Base-by-base conservation (phyloP, 192 early-diverging fungal species). In the Backusella circina region DNA sequence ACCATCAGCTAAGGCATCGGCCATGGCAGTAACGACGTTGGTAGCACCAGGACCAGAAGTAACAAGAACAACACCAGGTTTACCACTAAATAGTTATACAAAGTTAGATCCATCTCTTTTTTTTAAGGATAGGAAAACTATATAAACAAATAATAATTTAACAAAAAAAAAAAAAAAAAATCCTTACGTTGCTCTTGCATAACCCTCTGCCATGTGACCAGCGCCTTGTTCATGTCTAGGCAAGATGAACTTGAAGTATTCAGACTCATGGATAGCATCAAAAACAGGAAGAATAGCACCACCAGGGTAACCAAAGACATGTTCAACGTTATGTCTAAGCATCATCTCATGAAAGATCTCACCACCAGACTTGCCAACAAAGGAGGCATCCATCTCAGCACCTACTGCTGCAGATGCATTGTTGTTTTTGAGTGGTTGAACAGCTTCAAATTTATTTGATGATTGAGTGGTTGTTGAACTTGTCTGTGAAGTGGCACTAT, bases 271-370 rank as follows among this genome's bases (percentile, higher is more conserved):
- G 82, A 99, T 99, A 44, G 98, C 98, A 83, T 99, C 98, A 81
- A 97, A 98, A 13, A 99, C 97, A 10, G 98, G 98, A 78, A 99
- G 88, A 81, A 99, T 99, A 10, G 98, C 98, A 47, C 98, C 96
- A 72, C 96, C 98, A 28, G 98, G 98, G 80, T 99, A 99, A 12
- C 98, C 98, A 89, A 99, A 99, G 54, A 99, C 88, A 72, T 94
- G 92, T 78, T 96, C 92, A 33, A 99, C 98, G 69, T 87, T 88
- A 64, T 97, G 95, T 47, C 95, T 87, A 67, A 97, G 84, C 95
- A 99, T 96, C 98, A 98, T 98, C 81, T 98, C 95, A 85, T 99
- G 98, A 81, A 99, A 97, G 84, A 99, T 98, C 83, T 98, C 91
- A 54, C 98, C 98, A 73, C 98, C 98, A 23, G 96, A 95, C 89